A percentile compares a stretch with the other conserved stretches of the same genome.
These are phyloP conservation scores for Lachnellula suecica DNA, from an alignment of 2,329 filamentous ascomycete species.

Conservation along the genomic window DNA sequence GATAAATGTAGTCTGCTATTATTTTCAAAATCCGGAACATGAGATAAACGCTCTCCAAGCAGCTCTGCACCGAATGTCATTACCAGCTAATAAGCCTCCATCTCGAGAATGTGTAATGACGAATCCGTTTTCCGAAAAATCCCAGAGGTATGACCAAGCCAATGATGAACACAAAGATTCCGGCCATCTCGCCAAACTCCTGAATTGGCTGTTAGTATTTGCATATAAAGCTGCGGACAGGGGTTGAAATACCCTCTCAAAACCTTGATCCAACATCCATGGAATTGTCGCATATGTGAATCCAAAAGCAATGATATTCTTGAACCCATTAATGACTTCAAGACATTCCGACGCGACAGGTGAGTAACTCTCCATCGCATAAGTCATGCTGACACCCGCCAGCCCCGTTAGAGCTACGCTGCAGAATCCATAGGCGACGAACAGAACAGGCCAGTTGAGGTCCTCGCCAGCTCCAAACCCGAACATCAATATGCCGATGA, in stretches of 20 bases:
- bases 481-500: slow-evolving; percentile 42
- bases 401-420: slow-evolving; percentile 43
- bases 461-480: slow-evolving; percentile 42
- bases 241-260: not conserved
- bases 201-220: not conserved
- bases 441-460: slow-evolving; percentile 43
- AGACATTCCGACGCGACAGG: not conserved
- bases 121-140: not conserved
- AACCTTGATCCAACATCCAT: slow-evolving; percentile 13
- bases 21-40: too few species aligned
- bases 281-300: slow-evolving; percentile 45
- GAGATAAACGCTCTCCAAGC: too few species aligned
- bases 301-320: slow-evolving; percentile 48
- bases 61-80: too few species aligned
- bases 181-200: not conserved
- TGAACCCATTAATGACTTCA: slow-evolving; percentile 29
- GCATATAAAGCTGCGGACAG: not conserved
- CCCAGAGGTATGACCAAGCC: not conserved
- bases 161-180: not conserved
- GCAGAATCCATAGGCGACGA: slow-evolving; percentile 47
- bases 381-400: slow-evolving; percentile 44
- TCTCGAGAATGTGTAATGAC: not conserved
- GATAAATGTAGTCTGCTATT: too few species aligned
- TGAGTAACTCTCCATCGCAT: slow-evolving; percentile 35
- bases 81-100: not conserved